These are phyloP conservation scores for Hymenoscyphus fructigenus DNA, from an alignment of 2,329 filamentous ascomycete species.

Conservation along the genomic window DNA sequence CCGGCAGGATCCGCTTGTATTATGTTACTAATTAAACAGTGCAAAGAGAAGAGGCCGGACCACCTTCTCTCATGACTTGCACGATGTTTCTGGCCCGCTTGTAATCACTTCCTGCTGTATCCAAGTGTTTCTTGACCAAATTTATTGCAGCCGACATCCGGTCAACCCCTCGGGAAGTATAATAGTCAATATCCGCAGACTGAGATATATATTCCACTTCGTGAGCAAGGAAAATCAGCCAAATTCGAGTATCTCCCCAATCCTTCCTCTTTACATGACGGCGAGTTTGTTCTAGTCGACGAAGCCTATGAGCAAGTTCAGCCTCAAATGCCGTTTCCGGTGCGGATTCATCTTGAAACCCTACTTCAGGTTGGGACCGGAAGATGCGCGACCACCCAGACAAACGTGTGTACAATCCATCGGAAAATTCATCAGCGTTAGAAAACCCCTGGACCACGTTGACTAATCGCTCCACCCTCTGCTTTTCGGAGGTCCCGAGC, in stretches of 20 bases:
- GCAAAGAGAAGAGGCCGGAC: too few species aligned
- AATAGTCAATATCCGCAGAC: background rate
- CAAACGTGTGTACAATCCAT: background rate
- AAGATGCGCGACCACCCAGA: background rate
- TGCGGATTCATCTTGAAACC: background rate
- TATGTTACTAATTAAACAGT: too few species aligned
- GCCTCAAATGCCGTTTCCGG: background rate
- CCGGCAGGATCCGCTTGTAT: too few species aligned
- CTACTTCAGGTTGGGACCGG: background rate
- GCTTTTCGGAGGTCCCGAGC: constrained; percentile 1
- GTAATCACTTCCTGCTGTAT: background rate
- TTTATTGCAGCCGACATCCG: background rate
- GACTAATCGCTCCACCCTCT: constrained; percentile 5
- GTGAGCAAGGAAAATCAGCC: constrained; percentile 7
- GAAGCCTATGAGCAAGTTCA: background rate
- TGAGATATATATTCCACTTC: constrained; percentile 12
- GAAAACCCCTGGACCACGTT: constrained; percentile 8
- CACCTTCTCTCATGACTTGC: constrained; percentile 9
- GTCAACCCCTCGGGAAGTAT: constrained; percentile 1
- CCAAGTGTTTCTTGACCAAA: background rate
- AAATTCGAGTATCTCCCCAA: constrained; percentile 7
- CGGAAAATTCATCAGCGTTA: constrained; percentile 9
- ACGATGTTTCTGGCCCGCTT: constrained; percentile 7
- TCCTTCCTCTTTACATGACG: background rate
- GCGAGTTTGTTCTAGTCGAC: background rate